Evolutionary conservation across 805 yeast genomes (phyloP).

Genomic region (Saccharomycopsis babjevae): DNA sequence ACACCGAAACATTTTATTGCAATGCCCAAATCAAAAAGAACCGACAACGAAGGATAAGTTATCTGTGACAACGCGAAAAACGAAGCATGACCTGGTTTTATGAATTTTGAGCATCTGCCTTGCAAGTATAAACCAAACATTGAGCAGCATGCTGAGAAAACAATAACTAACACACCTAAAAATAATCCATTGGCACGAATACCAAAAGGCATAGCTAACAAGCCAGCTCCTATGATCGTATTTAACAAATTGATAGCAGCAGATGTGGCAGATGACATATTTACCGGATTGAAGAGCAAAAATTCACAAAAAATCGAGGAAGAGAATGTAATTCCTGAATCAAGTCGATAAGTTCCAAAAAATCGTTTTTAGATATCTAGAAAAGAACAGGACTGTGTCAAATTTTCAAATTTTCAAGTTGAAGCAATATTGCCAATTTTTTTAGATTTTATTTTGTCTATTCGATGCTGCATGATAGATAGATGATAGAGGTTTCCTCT

Average conservation of each 20-base stretch:
- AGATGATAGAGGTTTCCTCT: too few relatives aligned
- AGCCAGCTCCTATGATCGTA: conserved; percentile 55
- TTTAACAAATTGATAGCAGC: conserved; percentile 44
- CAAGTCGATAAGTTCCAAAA: too few relatives aligned
- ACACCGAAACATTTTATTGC: conserved; percentile 67
- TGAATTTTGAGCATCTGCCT: conserved; percentile 45
- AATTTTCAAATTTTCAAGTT: too few relatives aligned
- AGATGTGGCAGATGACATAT: conserved; percentile 29
- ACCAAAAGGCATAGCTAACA: conserved; percentile 64
- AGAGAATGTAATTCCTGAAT: too few relatives aligned
- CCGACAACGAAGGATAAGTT: conserved; percentile 50
- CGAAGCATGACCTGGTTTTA: conserved; percentile 45
- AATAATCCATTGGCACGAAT: conserved; percentile 40
- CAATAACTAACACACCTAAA: conserved; percentile 32
- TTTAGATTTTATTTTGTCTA: too few relatives aligned
- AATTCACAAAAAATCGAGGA: too few relatives aligned
- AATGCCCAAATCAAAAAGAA: conserved; percentile 56
- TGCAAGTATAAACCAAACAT: conserved; percentile 55
- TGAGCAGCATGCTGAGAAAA: conserved; percentile 37
- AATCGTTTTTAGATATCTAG: too few relatives aligned
- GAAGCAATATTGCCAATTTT: too few relatives aligned
- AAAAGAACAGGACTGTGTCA: too few relatives aligned
- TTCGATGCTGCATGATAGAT: too few relatives aligned
- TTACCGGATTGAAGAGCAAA: background rate
- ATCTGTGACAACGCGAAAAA: conserved; percentile 53